Base-by-base conservation (phyloP, 2,329 filamentous ascomycete genomes). In the Thermomyces lanuginosus region DNA sequence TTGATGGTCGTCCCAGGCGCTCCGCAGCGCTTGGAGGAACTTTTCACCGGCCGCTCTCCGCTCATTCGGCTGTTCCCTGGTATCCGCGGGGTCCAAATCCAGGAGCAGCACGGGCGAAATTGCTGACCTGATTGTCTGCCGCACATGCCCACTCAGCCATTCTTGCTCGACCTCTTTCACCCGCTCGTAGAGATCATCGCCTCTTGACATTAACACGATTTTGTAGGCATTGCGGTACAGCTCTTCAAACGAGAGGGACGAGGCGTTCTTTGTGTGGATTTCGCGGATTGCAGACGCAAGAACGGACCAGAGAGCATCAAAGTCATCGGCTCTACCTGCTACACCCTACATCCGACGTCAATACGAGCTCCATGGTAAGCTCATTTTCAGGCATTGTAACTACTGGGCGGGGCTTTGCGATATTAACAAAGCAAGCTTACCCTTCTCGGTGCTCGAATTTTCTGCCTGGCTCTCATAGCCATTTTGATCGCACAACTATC, bases 201-300 rank as follows among this genome's bases (percentile, higher is more conserved):
- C 84, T 40, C 83, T 76, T 56, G 86, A 91, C 53, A 77, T 79
- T 18, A 93, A 59, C 1, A 95, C 86, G 11, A 95, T 80, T 50
- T 89, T 86, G 56, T 98, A 98, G 4, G 82, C 80, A 29, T 79
- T 79, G 31, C 89, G 77, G 56, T 98, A 98, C 1, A 98, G 69
- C 44, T 92, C 78, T 52, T 98, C 89, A 58, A 93, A 98, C 1
- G 84, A 92, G 2, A 98, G 69, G 9, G 68, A 66, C 6, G 83
- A 91, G 33, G 83, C 83, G 49, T 92, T 89, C 50, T 91, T 84
- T 31, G 73, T 78, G 56, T 95, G 84, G 26, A 98, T 95, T 46
- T 92, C 80, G 30, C 62, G 64, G 27, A 98, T 69, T 3, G 86
- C 83, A 24, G 72, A 66, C 23, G 73, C 64, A 5, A 98, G 69